These are phyloP conservation scores for Apiospora sp. DNA, from an alignment of 2,329 filamentous ascomycete genomes.

Conservation along the genomic window DNA sequence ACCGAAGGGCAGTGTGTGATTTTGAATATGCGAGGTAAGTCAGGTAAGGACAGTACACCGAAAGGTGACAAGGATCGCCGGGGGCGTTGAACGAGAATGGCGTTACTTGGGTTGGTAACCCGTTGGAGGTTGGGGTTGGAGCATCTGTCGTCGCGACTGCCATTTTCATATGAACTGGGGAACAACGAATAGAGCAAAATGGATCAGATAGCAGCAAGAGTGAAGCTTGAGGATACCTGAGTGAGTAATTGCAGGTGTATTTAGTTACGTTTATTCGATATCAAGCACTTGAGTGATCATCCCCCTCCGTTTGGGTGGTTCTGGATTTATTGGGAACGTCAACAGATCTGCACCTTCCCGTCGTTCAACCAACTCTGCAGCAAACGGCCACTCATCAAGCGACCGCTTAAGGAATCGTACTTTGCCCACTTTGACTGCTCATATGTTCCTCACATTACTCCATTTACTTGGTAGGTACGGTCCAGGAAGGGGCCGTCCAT, in stretches of 20 bases:
- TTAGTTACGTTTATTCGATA: neutral
- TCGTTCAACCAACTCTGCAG: neutral
- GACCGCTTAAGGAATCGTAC: too few species aligned
- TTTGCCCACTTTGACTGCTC: too few species aligned
- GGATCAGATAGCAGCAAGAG: too few species aligned
- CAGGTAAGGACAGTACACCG: constrained; percentile 10
- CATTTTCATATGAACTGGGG: neutral
- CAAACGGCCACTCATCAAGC: neutral
- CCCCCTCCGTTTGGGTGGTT: neutral
- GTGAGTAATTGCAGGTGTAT: too few species aligned
- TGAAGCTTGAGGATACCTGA: neutral
- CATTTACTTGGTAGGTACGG: neutral
- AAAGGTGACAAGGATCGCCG: neutral
- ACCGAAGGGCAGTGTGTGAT: neutral
- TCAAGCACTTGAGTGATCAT: neutral
- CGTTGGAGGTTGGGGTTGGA: neutral
- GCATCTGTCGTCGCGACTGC: neutral
- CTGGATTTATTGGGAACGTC: neutral
- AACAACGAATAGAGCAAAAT: neutral
- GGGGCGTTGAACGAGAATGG: constrained; percentile 13
- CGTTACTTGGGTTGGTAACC: constrained; percentile 22
- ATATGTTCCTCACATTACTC: too few species aligned
- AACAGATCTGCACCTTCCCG: neutral
- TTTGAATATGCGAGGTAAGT: neutral
- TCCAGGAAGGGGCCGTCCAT: neutral